Conservation (phyloP, 306 rosid genomes). For the Cicer cuneatum region DNA sequence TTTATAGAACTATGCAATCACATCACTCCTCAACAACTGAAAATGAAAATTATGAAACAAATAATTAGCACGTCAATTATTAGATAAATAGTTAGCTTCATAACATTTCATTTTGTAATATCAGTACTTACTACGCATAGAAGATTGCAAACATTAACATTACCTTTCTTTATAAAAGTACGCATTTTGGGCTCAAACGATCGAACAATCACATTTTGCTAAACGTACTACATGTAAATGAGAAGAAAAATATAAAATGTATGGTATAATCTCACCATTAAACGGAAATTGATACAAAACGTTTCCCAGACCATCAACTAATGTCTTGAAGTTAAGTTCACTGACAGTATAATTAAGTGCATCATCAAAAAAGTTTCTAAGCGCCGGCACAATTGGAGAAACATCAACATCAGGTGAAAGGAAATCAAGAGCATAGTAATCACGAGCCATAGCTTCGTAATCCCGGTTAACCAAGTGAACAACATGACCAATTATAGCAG, state of each 20-base stretch:
- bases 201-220: background rate
- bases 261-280: conserved; percentile 65
- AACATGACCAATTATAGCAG: conserved; percentile 90
- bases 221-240: background rate
- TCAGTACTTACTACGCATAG: background rate
- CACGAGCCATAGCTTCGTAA: conserved; percentile 96
- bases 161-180: background rate
- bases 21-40: conserved; percentile 19
- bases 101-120: too few relatives aligned
- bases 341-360: conserved; percentile 88
- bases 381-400: conserved; percentile 89
- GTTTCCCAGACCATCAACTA: conserved; percentile 90
- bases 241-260: conserved; percentile 24
- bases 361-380: conserved; percentile 83
- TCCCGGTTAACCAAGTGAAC: conserved; percentile 96
- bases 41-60: conserved; percentile 9
- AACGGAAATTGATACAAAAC: conserved; percentile 90
- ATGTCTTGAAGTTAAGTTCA: conserved; percentile 93
- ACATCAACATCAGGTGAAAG: conserved; percentile 82
- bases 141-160: background rate
- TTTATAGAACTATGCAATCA: conserved; percentile 17
- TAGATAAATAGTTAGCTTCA: too few relatives aligned
- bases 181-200: conserved; percentile 12
- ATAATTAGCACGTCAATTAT: background rate
- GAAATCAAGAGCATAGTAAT: conserved; percentile 87